A percentile compares a stretch with the other conserved stretches of the same genome.
These are phyloP conservation scores for Ceratobasidium papillatum DNA, from an alignment of 1,284 basidiomycete genomes.

Conservation along the genomic window DNA sequence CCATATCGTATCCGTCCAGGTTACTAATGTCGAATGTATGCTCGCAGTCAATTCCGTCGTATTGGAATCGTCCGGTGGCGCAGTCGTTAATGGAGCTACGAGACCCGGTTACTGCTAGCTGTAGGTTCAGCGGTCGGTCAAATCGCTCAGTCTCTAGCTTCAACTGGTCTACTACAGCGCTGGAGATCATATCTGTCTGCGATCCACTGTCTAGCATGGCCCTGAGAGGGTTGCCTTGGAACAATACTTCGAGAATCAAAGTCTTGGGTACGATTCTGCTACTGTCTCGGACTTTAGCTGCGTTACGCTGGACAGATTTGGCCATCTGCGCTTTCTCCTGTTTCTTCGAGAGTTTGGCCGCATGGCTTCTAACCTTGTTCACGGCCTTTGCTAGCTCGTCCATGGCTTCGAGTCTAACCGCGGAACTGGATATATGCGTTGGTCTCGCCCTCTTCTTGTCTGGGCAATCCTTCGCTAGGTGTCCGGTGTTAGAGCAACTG, in stretches of 20 bases:
- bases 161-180: slow-evolving; percentile 53
- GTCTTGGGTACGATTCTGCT: slow-evolving; percentile 50
- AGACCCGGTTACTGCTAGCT: slow-evolving; percentile 51
- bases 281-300: slow-evolving; percentile 45
- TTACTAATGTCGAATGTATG: slow-evolving; percentile 51
- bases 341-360: background rate
- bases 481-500: slow-evolving; percentile 15
- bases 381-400: background rate
- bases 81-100: slow-evolving; percentile 45
- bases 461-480: slow-evolving; percentile 35
- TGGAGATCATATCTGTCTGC: slow-evolving; percentile 56
- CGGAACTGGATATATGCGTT: background rate
- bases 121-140: slow-evolving; percentile 49
- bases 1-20: slow-evolving; percentile 49
- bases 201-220: slow-evolving; percentile 55
- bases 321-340: background rate
- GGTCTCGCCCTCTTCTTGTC: background rate
- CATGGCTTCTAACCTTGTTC: background rate
- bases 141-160: slow-evolving; percentile 46
- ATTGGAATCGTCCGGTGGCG: slow-evolving; percentile 47
- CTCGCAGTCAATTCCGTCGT: slow-evolving; percentile 49
- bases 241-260: slow-evolving; percentile 49
- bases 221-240: slow-evolving; percentile 51
- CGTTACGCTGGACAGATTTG: slow-evolving; percentile 36
- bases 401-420: background rate